Evolutionary conservation across 257 asterid genomes (phyloP).

Genomic region (Nicotiana otophora): DNA sequence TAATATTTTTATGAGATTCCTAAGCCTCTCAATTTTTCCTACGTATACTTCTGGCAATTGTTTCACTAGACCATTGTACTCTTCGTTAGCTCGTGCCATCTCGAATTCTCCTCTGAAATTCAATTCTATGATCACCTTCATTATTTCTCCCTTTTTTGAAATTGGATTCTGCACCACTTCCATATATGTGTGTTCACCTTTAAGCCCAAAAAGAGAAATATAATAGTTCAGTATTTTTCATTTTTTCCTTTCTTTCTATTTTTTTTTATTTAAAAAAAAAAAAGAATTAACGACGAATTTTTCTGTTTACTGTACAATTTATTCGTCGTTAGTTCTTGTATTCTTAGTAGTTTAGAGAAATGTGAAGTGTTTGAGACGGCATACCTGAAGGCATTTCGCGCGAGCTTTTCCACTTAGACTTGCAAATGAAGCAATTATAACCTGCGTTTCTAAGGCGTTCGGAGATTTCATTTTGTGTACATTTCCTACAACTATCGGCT

Average conservation of each 20-base stretch:
- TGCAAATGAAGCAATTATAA: constrained; percentile 26
- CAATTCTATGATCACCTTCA: constrained; percentile 33
- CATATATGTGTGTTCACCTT: constrained; percentile 37
- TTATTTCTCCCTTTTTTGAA: constrained; percentile 7
- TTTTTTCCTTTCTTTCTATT: too few relatives aligned
- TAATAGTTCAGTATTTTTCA: background rate
- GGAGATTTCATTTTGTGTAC: constrained; percentile 18
- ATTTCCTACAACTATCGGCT: constrained; percentile 19
- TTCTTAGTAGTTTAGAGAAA: too few relatives aligned
- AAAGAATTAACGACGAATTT: background rate
- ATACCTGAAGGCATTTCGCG: constrained; percentile 23
- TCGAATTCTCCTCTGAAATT: constrained; percentile 31
- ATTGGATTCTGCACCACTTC: constrained; percentile 18
- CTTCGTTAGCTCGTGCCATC: constrained; percentile 26
- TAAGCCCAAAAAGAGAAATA: background rate
- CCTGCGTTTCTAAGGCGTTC: constrained; percentile 21
- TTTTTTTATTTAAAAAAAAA: too few relatives aligned
- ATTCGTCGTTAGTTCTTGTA: too few relatives aligned
- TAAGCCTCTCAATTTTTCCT: constrained; percentile 33
- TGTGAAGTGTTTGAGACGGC: too few relatives aligned
- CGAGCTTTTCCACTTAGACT: constrained; percentile 36
- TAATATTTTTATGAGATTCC: constrained; percentile 25
- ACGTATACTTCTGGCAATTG: constrained; percentile 29
- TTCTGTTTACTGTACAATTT: too few relatives aligned
- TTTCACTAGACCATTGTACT: constrained; percentile 18